Percentiles rank a stretch among this genome's conserved stretches.
Conservation (phyloP, 192 early-diverging fungal species). For the Backusella luteola region DNA sequence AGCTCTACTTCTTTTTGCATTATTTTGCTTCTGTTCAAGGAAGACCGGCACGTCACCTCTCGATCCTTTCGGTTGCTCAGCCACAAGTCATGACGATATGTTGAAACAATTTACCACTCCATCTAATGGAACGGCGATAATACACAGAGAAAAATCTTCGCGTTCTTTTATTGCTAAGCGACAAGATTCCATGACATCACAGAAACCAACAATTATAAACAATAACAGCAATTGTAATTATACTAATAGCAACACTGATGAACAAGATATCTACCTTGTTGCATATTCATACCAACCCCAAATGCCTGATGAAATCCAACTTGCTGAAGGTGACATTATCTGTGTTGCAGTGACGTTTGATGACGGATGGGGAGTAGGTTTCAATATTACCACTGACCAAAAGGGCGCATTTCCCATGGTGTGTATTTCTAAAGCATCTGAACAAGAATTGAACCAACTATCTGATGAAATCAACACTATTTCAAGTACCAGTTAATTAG, state of each 20-base stretch:
- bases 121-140: neutral
- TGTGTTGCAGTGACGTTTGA: conserved; percentile 72
- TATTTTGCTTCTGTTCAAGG: neutral
- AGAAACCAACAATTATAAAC: neutral
- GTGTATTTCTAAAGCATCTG: conserved; percentile 52
- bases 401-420: conserved; percentile 85
- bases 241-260: neutral
- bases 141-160: neutral
- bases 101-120: neutral
- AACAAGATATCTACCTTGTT: neutral
- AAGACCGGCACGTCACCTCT: neutral
- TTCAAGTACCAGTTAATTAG: neutral
- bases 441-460: conserved; percentile 28
- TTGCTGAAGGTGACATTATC: conserved; percentile 69
- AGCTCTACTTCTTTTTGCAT: neutral
- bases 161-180: neutral
- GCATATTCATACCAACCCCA: conserved; percentile 60
- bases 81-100: neutral
- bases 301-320: conserved; percentile 74
- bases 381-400: conserved; percentile 63
- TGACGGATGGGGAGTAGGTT: conserved; percentile 88
- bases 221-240: neutral
- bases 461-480: neutral
- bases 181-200: neutral
- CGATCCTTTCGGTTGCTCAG: neutral